Base-by-base conservation (phyloP, 192 early-diverging fungal genomes). In the Chytriomyces confervae region DNA sequence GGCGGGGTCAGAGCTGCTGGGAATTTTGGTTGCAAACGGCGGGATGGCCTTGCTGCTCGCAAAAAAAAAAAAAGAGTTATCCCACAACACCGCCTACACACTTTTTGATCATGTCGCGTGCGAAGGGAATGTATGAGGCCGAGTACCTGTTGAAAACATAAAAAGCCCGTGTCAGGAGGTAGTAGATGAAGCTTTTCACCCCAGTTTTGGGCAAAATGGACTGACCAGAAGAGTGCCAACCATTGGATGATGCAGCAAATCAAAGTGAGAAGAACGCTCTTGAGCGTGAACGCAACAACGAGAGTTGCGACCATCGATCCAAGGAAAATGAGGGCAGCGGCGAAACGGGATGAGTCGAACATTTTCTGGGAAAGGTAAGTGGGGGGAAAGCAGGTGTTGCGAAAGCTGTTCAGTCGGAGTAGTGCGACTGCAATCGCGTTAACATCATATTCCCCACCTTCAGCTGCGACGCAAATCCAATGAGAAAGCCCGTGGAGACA, bases 231-330 rank as follows among this genome's bases (percentile, higher is more conserved):
- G 70, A 98, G 81, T 6, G 97, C 97, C 66, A 92, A 85, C 86
- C 91, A 97, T 84, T 98, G 97, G 62, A 93, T 80, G 64, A 98
- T 84, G 45, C 92, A 93, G 53, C 94, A 84, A 48, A 98, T 85
- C 36, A 98, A 72, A 62, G 91, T 93, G 6, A 98, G 83, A 29
- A 93, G 72, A n/a, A 89, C 82, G 44, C 66, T 87, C 45, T 86
- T 16, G 64, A 93, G 83, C 50, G 84, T 81, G 78, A 97, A 91
- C 1, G 94, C 94, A 3, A 91, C 85, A 44, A 94, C 80, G 51
- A 97, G 86, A 0, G 95, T 97, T 11, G 84, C 53, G 4, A 92
- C 84, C 73, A 97, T 86, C 50, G 90, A 62, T 18, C 68, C 83
- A 45, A 95, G 77, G 75, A 92, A 95, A 61, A 95, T 82, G 45